Percentiles rank a stretch among this genome's conserved stretches.
Conservation (phyloP, 2,329 filamentous ascomycete genomes). For the Trichoderma sp. region DNA sequence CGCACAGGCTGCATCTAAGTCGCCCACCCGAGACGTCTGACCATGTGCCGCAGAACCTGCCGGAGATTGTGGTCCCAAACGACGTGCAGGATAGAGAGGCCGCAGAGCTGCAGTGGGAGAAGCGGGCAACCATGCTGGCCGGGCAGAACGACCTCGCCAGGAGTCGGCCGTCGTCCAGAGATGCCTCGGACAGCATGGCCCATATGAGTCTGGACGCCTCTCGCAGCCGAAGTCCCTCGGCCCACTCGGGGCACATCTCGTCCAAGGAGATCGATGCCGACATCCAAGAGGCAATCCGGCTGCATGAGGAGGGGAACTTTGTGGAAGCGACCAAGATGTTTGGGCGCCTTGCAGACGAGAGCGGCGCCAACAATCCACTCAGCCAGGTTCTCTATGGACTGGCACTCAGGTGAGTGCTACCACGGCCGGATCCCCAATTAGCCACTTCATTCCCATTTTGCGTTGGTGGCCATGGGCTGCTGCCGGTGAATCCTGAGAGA, state of each 20-base stretch:
- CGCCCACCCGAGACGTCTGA: constrained; percentile 59
- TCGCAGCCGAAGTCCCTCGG: constrained; percentile 24
- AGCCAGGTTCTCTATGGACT: constrained; percentile 96
- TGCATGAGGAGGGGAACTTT: constrained; percentile 83
- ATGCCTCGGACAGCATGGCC: constrained; percentile 29
- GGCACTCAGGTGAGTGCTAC: constrained; percentile 66
- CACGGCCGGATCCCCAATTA: not conserved
- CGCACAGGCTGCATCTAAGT: constrained; percentile 67
- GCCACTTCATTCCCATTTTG: not conserved
- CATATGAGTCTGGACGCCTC: constrained; percentile 26
- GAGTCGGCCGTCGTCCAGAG: constrained; percentile 41
- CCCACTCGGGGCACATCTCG: constrained; percentile 36
- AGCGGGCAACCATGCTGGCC: constrained; percentile 84
- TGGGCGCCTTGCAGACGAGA: constrained; percentile 74
- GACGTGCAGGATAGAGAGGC: constrained; percentile 44
- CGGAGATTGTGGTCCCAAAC: constrained; percentile 59
- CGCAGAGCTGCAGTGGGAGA: constrained; percentile 80
- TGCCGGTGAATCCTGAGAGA: not conserved
- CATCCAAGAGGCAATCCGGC: constrained; percentile 91
- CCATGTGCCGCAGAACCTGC: constrained; percentile 75
- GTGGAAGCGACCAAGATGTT: constrained; percentile 82
- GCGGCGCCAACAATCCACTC: constrained; percentile 84
- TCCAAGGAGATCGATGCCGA: constrained; percentile 59
- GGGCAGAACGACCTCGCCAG: constrained; percentile 53
- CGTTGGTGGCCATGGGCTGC: constrained; percentile 1